Base-by-base conservation (phyloP, 306 rosid species). In the Chamaecrista fasciculata region DNA sequence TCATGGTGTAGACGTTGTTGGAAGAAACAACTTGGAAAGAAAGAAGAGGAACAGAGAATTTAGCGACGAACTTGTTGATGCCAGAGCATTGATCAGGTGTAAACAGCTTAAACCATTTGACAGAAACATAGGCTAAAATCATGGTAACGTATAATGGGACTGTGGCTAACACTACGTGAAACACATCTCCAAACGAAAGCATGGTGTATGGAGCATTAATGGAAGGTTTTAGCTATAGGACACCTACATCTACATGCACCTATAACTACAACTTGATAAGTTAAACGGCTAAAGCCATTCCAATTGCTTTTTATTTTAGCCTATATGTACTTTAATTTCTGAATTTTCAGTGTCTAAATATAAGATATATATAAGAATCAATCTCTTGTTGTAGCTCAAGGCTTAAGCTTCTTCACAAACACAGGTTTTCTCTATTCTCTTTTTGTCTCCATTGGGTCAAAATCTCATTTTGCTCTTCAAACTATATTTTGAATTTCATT, bases 41-140 rank as follows among this genome's bases (percentile, higher is more conserved):
- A 67, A 94, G 52, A 16, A 94, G 75, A n/a, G 99, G 99, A 62
- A 94, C 81, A 33, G 99, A 94, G 78, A 88, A 90, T 39, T 91
- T 91, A 6, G 99, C 91, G 5, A 94, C 99, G 34, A 94, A 94
- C 77, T 85, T 94, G 80, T 94, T 94, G 62, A 94, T 94, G 57
- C 99, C 99, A 12, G 83, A 77, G 79, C 97, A 94, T 75, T 94
- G 99, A 39, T 94, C 97, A 4, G 95, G 89, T 1, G 95, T 88
- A 85, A 91, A 94, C 42, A 94, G 84, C 76, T 91, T 91, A 92
- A 92, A 91, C 96, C 97, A 91, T 78, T 83, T 88, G 21, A 94
- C 95, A 9, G 96, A 94, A 62, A 85, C 62, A 73, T 83, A 94
- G 39, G 99, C 99, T 70, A 94, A 74, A 11, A 85, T 65, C 97